Conservation (phyloP, 495 filamentous ascomycete genomes). For the Penicillium lividum region DNA sequence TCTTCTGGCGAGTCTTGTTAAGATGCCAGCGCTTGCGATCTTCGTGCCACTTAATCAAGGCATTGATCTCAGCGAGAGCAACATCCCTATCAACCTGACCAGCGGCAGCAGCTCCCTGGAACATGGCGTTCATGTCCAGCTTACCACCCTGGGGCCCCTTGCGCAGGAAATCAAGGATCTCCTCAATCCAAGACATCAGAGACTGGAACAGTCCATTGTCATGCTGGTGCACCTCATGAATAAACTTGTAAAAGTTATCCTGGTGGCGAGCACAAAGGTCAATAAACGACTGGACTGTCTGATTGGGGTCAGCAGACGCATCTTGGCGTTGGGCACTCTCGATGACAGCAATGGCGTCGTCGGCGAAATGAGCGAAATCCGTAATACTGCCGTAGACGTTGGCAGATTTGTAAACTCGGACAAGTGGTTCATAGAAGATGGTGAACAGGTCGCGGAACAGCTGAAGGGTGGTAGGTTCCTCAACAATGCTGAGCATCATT, state of each 20-base stretch:
- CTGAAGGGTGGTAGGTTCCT: slow-evolving; percentile 90
- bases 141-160: slow-evolving; percentile 76
- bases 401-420: slow-evolving; percentile 96
- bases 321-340: slow-evolving; percentile 90
- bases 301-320: slow-evolving; percentile 90
- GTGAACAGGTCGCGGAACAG: slow-evolving; percentile 95
- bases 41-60: slow-evolving; percentile 89
- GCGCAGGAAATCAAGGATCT: slow-evolving; percentile 91
- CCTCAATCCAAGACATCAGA: slow-evolving; percentile 95
- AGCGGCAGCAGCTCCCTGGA: slow-evolving; percentile 72
- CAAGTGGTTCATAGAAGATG: slow-evolving; percentile 97
- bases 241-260: slow-evolving; percentile 97
- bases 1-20: slow-evolving; percentile 97
- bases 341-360: slow-evolving; percentile 87
- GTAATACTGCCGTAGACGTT: slow-evolving; percentile 97
- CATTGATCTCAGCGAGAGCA: slow-evolving; percentile 79
- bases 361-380: slow-evolving; percentile 89
- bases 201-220: slow-evolving; percentile 95
- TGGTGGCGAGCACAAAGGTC: slow-evolving; percentile 95
- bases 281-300: slow-evolving; percentile 98
- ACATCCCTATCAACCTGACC: slow-evolving; percentile 66
- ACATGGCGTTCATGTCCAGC: slow-evolving; percentile 90
- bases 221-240: slow-evolving; percentile 97
- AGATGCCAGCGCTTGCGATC: slow-evolving; percentile 95
- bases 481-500: slow-evolving; percentile 95